Evolutionary conservation across 768 basidiomycete genomes (phyloP).

Genomic region (Suillus cothurnatus): DNA sequence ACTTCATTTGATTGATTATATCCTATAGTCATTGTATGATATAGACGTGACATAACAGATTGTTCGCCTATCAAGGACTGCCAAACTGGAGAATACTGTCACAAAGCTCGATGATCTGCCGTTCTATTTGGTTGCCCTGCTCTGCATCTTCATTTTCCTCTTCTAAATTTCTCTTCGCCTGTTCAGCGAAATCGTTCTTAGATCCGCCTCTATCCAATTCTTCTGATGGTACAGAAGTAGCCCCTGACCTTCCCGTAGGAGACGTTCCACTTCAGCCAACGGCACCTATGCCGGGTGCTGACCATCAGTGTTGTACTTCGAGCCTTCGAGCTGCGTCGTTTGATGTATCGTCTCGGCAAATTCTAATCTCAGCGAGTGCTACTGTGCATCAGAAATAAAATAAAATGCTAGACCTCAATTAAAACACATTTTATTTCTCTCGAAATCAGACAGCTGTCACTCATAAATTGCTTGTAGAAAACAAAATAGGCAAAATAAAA

Average conservation of each 20-base stretch:
- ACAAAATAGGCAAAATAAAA: background rate
- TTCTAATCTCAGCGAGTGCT: too few relatives aligned
- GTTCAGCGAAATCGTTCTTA: background rate
- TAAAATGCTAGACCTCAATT: too few relatives aligned
- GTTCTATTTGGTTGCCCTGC: background rate
- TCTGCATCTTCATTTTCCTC: background rate
- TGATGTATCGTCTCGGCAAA: too few relatives aligned
- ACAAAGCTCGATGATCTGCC: background rate
- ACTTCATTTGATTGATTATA: background rate
- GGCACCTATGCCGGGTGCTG: slow-evolving; percentile 18
- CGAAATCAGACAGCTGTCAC: too few relatives aligned
- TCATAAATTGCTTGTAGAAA: too few relatives aligned
- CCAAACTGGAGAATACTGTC: background rate
- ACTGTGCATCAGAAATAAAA: too few relatives aligned
- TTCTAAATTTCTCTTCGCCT: background rate
- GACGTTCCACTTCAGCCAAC: slow-evolving; percentile 10
- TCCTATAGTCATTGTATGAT: background rate
- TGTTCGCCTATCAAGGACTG: background rate
- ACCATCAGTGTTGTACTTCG: too few relatives aligned
- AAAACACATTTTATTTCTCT: too few relatives aligned
- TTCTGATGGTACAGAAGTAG: background rate
- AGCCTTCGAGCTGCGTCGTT: too few relatives aligned
- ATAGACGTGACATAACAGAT: background rate
- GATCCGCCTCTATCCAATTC: slow-evolving; percentile 4
- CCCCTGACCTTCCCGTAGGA: slow-evolving; percentile 8